Evolutionary conservation across 1,284 basidiomycete genomes (phyloP), one percentile per base, ranked within the genome.

Genomic region (Heliocybe sulcata): DNA sequence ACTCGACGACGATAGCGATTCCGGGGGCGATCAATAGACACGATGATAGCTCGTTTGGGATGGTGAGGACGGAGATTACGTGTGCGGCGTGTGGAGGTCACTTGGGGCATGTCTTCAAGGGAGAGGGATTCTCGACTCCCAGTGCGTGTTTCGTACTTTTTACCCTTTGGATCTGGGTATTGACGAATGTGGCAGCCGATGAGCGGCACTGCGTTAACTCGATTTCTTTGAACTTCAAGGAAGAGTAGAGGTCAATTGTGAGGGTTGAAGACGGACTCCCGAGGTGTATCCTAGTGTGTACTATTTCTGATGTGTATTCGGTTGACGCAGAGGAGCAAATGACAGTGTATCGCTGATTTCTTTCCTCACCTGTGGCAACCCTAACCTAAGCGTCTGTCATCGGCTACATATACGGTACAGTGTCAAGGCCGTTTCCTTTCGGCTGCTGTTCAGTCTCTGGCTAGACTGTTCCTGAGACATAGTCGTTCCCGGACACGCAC

Each of bases 171-270:
- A 52, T 60, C 59, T 54, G 62, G 62, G 61, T 56, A 57, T 56
- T 58, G 35, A 58, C 27, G 12, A 14, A 58, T 20, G 19, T 35
- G 25, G 16, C 66, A 86, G 90, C 83, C 38, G 82, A 94, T 63
- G 90, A 93, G 66, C 82, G 91, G 33, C 92, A 94, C 69, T 94
- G 92, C 64, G 93, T 96, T 54, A 96, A 96, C 67, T 94, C 92
- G 8, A 71, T 96, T 61, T 94, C 92, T 3, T 72, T 96, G 54
- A 90, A 78, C 56, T 95, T 96, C 70, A 71, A 77, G 42, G 81
- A 85, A 2, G 81, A 83, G 27, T 64, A 75, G 2, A 45, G n/a
- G n/a, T n/a, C 29, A 22, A 49, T 26, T 4, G 47, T 22, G n/a
- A 3, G n/a, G 12, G 23, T 49, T 6, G 23, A 49, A 20, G 16